Percentiles rank a stretch among this genome's conserved stretches.
These are phyloP conservation scores for Leccinum arenicola DNA, from an alignment of 768 basidiomycete species.

Conservation along the genomic window DNA sequence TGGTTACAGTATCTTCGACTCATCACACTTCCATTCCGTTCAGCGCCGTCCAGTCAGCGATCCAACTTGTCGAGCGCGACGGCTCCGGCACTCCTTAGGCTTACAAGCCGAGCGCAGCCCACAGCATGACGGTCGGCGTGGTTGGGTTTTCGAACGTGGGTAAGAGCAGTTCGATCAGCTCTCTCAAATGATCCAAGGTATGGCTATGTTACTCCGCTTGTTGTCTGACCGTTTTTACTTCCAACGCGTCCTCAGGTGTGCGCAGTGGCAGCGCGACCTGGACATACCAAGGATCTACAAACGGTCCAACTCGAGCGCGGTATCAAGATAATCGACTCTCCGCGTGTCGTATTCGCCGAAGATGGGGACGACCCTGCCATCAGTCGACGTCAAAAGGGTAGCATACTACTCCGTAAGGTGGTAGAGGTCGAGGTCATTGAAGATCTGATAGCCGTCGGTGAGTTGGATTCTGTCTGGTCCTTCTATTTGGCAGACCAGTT, in stretches of 20 bases:
- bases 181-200: no score
- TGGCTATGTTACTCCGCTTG: no score
- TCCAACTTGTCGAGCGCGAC: slow-evolving; percentile 77
- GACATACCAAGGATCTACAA: no score
- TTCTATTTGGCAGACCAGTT: no score
- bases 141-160: slow-evolving; percentile 98
- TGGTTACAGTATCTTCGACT: slow-evolving; percentile 87
- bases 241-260: no score
- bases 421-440: slow-evolving; percentile 87
- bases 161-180: slow-evolving; percentile 85
- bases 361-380: slow-evolving; percentile 50
- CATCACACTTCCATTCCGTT: slow-evolving; percentile 88
- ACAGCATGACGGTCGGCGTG: slow-evolving; percentile 84
- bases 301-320: slow-evolving; percentile 60
- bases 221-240: no score
- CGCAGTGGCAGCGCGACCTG: no score
- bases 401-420: slow-evolving; percentile 81
- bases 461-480: slow-evolving; percentile 22
- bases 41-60: slow-evolving; percentile 71
- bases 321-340: slow-evolving; percentile 89
- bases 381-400: slow-evolving; percentile 46
- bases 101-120: slow-evolving; percentile 69
- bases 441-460: slow-evolving; percentile 87
- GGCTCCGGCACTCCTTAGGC: slow-evolving; percentile 70
- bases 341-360: slow-evolving; percentile 93